Evolutionary conservation across 78 protist species (phyloP).

Genomic region (Dictyostelium capitatum): DNA sequence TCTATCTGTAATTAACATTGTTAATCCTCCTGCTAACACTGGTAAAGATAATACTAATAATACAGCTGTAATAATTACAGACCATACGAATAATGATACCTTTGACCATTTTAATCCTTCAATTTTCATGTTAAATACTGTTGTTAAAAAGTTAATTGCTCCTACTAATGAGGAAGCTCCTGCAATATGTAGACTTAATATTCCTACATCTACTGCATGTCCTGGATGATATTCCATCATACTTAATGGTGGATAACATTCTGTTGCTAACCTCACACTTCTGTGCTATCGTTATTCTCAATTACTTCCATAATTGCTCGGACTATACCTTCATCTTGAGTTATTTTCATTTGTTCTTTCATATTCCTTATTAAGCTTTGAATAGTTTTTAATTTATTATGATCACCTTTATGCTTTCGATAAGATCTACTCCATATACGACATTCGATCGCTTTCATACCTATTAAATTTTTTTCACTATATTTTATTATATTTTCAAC

Average conservation of each 20-base stretch:
- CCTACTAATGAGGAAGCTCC: conserved; percentile 19
- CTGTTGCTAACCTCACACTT: too few species aligned
- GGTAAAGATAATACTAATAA: conserved; percentile 19
- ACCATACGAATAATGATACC: conserved; percentile 8
- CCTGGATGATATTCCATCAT: conserved; percentile 7
- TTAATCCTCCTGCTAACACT: conserved; percentile 15
- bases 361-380: too few species aligned
- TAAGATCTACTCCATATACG: too few species aligned
- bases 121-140: conserved; percentile 5
- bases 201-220: conserved; percentile 16
- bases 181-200: conserved; percentile 5
- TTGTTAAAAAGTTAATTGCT: conserved; percentile 12
- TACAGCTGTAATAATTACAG: not conserved
- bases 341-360: too few species aligned
- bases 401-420: too few species aligned
- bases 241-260: not conserved
- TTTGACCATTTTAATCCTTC: conserved; percentile 11
- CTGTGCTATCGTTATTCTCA: too few species aligned
- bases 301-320: too few species aligned
- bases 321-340: too few species aligned
- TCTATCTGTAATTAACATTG: conserved; percentile 22
- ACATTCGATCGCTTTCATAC: too few species aligned
- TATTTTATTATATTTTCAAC: too few species aligned
- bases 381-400: too few species aligned
- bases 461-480: too few species aligned